Base-by-base conservation (phyloP, 768 basidiomycete species). In the Rhodotorula graminis region DNA sequence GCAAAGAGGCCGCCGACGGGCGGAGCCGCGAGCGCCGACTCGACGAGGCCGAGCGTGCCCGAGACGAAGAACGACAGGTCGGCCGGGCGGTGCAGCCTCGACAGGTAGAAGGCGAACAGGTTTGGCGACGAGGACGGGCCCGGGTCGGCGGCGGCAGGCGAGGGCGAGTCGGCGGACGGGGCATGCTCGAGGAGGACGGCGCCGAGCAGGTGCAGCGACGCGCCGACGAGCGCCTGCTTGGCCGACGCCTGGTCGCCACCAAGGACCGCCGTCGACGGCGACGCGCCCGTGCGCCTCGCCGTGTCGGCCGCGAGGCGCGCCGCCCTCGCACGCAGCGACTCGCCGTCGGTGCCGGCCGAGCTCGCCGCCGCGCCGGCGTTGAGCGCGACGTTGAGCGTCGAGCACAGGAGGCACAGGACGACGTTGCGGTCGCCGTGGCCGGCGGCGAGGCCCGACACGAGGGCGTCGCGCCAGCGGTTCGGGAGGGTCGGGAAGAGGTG, bases 351-450 rank as follows among this genome's bases (percentile, higher is more conserved):
- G 27, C 14, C 21, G 10, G 33, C 21, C 14, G 18, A 14, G 10
- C 23, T 6, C 3, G 55, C 11, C n/a, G 57, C 21, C 31, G 57
- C 44, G n/a, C 65, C 46, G 10, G 76, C 76, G 12, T 78, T 75
- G n/a, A 82, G 80, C 0, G 88, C 87, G 18, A 92, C 95, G 80
- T 99, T 99, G 70, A 99, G 83, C 58, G 96, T 83, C 9, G 94
- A 97, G 81, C 95, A 99, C 15, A 99, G 82, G 40, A 97, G 83
- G 8, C 94, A 93, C 67, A 99, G 84, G n/a, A 94, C 88, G 77
- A 93, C 76, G 23, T 83, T 80, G 19, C 81, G 78, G 25, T 77
- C 70, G 55, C 46, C 67, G 56, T 18, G 27, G 31, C 55, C 59
- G 86, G 31, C 47, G 15, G 71, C 40, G 27, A 23, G 27, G 11